These are phyloP conservation scores for Hymenoscyphus albidus DNA, from an alignment of 2,329 filamentous ascomycete species.

Conservation along the genomic window DNA sequence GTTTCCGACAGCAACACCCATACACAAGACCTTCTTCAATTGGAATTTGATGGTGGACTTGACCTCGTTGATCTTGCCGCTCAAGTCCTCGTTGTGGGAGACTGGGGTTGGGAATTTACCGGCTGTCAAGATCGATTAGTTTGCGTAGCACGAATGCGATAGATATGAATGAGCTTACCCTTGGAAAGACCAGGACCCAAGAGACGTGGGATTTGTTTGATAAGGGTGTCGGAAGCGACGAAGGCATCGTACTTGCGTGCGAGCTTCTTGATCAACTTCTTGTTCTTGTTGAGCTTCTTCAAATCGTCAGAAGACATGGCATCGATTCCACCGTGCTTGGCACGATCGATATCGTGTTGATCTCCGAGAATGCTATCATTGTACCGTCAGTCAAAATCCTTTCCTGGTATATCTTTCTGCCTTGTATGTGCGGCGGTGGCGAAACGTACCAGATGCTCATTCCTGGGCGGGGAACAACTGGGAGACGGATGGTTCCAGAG, in stretches of 20 bases:
- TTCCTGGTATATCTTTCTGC: slow-evolving; percentile 8
- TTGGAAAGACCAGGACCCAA: slow-evolving; percentile 97
- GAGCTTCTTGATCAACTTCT: slow-evolving; percentile 99
- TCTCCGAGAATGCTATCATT: slow-evolving; percentile 69
- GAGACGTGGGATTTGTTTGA: slow-evolving; percentile 99
- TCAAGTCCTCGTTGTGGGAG: slow-evolving; percentile 92
- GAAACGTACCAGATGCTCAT: slow-evolving; percentile 73
- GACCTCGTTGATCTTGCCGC: slow-evolving; percentile 96
- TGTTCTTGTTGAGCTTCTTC: slow-evolving; percentile 99
- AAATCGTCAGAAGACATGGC: slow-evolving; percentile 98
- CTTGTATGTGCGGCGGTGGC: slow-evolving; percentile 11
- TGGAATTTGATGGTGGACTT: slow-evolving; percentile 99
- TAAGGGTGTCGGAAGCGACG: slow-evolving; percentile 91
- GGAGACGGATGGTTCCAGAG: slow-evolving; percentile 97
- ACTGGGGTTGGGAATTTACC: slow-evolving; percentile 99
- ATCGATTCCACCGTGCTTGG: slow-evolving; percentile 97
- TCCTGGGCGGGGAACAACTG: slow-evolving; percentile 83
- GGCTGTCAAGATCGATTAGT: slow-evolving; percentile 52
- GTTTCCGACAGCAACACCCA: slow-evolving; percentile 99
- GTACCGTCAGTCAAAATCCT: slow-evolving; percentile 30
- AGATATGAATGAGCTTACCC: slow-evolving; percentile 51
- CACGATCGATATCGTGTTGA: slow-evolving; percentile 99
- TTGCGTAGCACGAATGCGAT: not conserved
- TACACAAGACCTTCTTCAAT: slow-evolving; percentile 99
- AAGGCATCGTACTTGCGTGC: slow-evolving; percentile 99